phyloP scores from a whole-genome alignment of 768 basidiomycete genomes.

The Suillus sp. region DNA sequence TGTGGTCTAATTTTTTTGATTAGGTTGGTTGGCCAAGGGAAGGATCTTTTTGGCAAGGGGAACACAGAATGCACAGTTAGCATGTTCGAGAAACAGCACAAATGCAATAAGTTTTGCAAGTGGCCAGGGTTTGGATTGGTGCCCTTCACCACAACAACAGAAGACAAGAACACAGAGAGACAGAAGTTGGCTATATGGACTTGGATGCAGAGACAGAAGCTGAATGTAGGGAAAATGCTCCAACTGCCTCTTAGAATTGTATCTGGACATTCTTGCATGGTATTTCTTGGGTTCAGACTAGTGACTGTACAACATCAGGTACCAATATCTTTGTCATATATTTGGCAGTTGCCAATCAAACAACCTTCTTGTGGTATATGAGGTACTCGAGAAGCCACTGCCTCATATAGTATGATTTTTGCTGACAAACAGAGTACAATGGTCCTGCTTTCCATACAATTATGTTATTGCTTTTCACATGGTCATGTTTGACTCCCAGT shows the following conservation, averaged over 20 bases:
- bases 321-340: too few relatives aligned
- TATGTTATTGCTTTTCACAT: too few relatives aligned
- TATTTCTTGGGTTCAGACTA: not conserved
- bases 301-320: too few relatives aligned
- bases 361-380: not conserved
- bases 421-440: not conserved
- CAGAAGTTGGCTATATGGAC: too few relatives aligned
- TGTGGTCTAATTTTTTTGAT: not conserved
- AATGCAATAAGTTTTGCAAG: slow-evolving; percentile 7
- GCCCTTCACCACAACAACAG: not conserved
- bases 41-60: slow-evolving; percentile 9
- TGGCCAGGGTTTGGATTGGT: slow-evolving; percentile 9
- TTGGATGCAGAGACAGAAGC: too few relatives aligned
- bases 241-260: too few relatives aligned
- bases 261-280: too few relatives aligned
- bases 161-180: too few relatives aligned
- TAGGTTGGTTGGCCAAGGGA: not conserved
- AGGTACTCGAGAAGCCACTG: not conserved
- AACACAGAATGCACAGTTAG: slow-evolving; percentile 13
- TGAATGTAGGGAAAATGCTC: too few relatives aligned
- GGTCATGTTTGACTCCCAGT: too few relatives aligned
- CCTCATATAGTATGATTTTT: not conserved
- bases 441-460: not conserved
- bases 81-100: slow-evolving; percentile 8
- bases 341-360: too few relatives aligned